These are phyloP conservation scores for Botryobasidium botryosum DNA, from an alignment of 768 basidiomycete species.

Conservation along the genomic window DNA sequence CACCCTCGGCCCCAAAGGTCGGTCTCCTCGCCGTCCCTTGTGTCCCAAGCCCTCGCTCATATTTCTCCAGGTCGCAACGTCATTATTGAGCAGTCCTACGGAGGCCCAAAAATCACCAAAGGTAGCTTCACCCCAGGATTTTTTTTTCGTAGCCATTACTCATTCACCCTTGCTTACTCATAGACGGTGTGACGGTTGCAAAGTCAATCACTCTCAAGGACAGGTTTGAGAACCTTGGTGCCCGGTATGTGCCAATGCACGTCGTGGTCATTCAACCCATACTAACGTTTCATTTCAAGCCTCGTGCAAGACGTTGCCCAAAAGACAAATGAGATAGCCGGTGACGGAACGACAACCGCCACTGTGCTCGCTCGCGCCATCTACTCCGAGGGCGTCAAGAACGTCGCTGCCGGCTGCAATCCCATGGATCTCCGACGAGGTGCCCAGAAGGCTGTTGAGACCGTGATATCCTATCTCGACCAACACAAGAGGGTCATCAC, in stretches of 20 bases:
- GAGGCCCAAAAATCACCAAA: conserved; percentile 91
- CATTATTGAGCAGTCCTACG: conserved; percentile 89
- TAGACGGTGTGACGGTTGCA: conserved; percentile 95
- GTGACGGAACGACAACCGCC: conserved; percentile 96
- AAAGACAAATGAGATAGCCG: conserved; percentile 93
- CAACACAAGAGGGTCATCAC: conserved; percentile 85
- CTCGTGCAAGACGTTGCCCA: conserved; percentile 90
- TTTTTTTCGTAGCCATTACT: background rate
- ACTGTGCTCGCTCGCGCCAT: conserved; percentile 95
- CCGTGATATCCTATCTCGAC: conserved; percentile 81
- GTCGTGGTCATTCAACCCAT: conserved; percentile 5
- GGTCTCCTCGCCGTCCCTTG: conserved; percentile 10
- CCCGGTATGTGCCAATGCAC: conserved; percentile 42
- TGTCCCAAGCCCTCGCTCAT: background rate
- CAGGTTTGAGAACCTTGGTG: conserved; percentile 98
- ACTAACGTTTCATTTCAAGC: conserved; percentile 24
- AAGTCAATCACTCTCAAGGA: conserved; percentile 89
- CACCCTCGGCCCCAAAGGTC: conserved; percentile 91
- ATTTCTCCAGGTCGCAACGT: conserved; percentile 69
- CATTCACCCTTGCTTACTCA: background rate
- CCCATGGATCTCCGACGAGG: conserved; percentile 99
- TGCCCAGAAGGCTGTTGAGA: conserved; percentile 89
- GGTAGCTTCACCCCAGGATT: conserved; percentile 29
- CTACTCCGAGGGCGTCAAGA: conserved; percentile 97
- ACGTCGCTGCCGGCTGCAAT: conserved; percentile 97